A percentile compares a stretch with the other conserved stretches of the same genome.
Conservation (phyloP, 257 asterid species). For the Primulina huaijiensis region DNA sequence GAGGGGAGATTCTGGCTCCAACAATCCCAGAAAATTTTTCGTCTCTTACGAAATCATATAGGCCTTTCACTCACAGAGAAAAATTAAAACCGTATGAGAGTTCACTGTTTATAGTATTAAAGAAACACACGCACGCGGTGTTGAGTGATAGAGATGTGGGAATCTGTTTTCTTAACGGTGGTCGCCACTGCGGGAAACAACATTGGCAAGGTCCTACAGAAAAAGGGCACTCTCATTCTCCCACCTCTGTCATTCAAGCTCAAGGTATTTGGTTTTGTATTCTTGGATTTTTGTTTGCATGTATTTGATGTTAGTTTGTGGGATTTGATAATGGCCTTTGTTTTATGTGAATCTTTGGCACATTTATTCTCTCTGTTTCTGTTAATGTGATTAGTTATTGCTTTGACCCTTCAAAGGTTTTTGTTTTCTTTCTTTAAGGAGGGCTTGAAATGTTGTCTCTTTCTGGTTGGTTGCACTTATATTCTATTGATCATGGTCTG, state of each 20-base stretch:
- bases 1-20: too few species aligned
- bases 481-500: background rate
- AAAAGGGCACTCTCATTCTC: slow-evolving; percentile 95
- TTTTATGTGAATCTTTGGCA: background rate
- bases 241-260: slow-evolving; percentile 97
- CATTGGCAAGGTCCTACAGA: slow-evolving; percentile 98
- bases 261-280: slow-evolving; percentile 51
- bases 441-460: background rate
- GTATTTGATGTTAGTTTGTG: background rate
- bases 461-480: background rate
- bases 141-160: slow-evolving; percentile 67
- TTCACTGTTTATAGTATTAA: too few species aligned
- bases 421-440: too few species aligned
- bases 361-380: background rate
- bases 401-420: background rate
- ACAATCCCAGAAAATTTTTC: too few species aligned
- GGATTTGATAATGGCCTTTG: background rate
- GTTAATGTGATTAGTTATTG: background rate
- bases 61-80: too few species aligned
- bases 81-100: too few species aligned
- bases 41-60: too few species aligned
- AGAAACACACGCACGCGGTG: background rate
- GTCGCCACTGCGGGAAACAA: slow-evolving; percentile 99
- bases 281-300: background rate
- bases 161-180: slow-evolving; percentile 73